Evolutionary conservation across 345 rosid genomes (phyloP).

Genomic region (Citropsis articulata): DNA sequence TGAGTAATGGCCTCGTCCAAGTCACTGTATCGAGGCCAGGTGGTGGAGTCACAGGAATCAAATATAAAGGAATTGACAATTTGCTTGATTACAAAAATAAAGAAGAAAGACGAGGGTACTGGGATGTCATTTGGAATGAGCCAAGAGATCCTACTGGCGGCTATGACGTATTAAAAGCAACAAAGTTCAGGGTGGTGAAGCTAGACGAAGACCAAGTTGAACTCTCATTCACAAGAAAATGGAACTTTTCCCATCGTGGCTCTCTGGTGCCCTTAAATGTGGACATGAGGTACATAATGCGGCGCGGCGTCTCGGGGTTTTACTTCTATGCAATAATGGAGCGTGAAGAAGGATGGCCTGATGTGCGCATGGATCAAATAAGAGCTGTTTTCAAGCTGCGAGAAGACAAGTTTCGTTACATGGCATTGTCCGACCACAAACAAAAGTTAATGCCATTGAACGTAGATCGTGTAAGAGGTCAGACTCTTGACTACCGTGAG

Average conservation of each 20-base stretch:
- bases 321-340: conserved; percentile 68
- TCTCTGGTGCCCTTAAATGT: conserved; percentile 59
- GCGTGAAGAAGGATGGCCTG: conserved; percentile 72
- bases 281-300: conserved; percentile 79
- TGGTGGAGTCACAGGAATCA: too few relatives aligned
- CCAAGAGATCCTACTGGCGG: too few relatives aligned
- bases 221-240: conserved; percentile 23
- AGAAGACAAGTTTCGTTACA: conserved; percentile 55
- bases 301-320: conserved; percentile 66
- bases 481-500: conserved; percentile 65
- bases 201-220: too few relatives aligned
- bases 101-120: too few relatives aligned
- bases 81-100: too few relatives aligned
- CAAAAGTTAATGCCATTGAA: conserved; percentile 69
- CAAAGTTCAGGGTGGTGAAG: too few relatives aligned
- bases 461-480: conserved; percentile 38
- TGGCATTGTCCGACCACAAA: conserved; percentile 68
- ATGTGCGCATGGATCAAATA: conserved; percentile 76
- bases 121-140: too few relatives aligned
- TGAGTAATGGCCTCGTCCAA: too few relatives aligned
- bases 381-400: conserved; percentile 79
- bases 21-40: too few relatives aligned
- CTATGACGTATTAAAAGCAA: too few relatives aligned
- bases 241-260: conserved; percentile 36
- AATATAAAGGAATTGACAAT: too few relatives aligned